A percentile compares a stretch with the other conserved stretches of the same genome.
phyloP scores from a whole-genome alignment of 1,139 yeast genomes.

The Dujonia santamariae region DNA sequence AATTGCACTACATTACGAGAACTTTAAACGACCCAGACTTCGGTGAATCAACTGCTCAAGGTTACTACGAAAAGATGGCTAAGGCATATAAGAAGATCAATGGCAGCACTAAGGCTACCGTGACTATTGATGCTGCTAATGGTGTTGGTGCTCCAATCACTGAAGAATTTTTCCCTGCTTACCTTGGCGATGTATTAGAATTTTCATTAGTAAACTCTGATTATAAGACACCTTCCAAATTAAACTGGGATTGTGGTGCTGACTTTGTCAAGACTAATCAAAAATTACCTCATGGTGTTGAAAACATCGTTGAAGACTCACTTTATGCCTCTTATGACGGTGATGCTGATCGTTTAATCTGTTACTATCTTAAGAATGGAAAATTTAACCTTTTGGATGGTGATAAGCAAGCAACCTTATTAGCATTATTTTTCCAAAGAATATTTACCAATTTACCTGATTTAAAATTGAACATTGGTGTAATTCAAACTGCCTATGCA shows the following conservation, averaged over 20 bases:
- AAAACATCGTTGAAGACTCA: constrained; percentile 32
- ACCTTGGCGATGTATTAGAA: constrained; percentile 40
- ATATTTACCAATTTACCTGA: constrained; percentile 43
- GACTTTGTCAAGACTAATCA: constrained; percentile 93
- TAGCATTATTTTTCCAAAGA: constrained; percentile 65
- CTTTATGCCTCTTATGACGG: constrained; percentile 91
- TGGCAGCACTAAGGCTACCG: constrained; percentile 23
- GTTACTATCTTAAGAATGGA: constrained; percentile 58
- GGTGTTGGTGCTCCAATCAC: constrained; percentile 93
- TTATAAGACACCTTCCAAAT: constrained; percentile 49
- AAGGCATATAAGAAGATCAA: constrained; percentile 32
- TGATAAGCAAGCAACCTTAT: constrained; percentile 84
- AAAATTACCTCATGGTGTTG: constrained; percentile 62
- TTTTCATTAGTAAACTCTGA: constrained; percentile 57
- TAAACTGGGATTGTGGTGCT: constrained; percentile 89
- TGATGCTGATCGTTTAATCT: constrained; percentile 93
- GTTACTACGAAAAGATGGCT: constrained; percentile 69
- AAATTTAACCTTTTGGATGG: constrained; percentile 81
- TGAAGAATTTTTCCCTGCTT: constrained; percentile 41
- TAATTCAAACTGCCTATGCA: constrained; percentile 97
- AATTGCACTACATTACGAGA: constrained; percentile 84
- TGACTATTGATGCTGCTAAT: constrained; percentile 85
- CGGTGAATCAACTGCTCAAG: constrained; percentile 63
- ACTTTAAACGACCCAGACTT: constrained; percentile 60
- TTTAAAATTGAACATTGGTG: constrained; percentile 59